These are phyloP conservation scores for Schizochytrium sp. DNA, from an alignment of 108 stramenopile genomes.

Conservation along the genomic window DNA sequence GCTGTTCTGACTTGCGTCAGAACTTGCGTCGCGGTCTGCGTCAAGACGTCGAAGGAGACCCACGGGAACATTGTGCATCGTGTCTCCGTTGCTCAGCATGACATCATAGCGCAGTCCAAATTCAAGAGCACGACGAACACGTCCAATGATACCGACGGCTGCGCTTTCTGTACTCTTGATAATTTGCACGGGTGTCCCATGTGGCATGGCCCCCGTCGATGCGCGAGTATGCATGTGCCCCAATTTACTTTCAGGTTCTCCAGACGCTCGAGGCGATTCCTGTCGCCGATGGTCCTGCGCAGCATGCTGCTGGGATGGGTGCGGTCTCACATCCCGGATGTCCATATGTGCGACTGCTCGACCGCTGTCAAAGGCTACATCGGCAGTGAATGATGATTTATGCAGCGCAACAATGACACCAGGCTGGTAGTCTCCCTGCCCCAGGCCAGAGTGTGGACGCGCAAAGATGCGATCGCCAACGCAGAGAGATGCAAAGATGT, in stretches of 20 bases:
- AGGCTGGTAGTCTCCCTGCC: not conserved
- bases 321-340: not conserved
- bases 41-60: not conserved
- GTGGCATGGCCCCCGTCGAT: not conserved
- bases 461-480: not conserved
- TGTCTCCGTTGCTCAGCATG: slow-evolving; percentile 1
- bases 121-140: not conserved
- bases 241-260: not conserved
- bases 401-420: not conserved
- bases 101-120: not conserved
- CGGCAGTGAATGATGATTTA: not conserved
- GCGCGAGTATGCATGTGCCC: not conserved
- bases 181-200: not conserved
- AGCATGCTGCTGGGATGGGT: not conserved
- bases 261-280: too few species aligned
- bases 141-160: not conserved
- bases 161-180: not conserved
- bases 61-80: not conserved
- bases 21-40: not conserved
- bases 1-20: too few species aligned
- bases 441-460: not conserved
- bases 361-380: not conserved
- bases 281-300: not conserved
- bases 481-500: not conserved
- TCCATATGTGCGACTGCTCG: not conserved